These are phyloP conservation scores for Penicillium robsamsonii DNA, from an alignment of 495 filamentous ascomycete species.

Conservation along the genomic window DNA sequence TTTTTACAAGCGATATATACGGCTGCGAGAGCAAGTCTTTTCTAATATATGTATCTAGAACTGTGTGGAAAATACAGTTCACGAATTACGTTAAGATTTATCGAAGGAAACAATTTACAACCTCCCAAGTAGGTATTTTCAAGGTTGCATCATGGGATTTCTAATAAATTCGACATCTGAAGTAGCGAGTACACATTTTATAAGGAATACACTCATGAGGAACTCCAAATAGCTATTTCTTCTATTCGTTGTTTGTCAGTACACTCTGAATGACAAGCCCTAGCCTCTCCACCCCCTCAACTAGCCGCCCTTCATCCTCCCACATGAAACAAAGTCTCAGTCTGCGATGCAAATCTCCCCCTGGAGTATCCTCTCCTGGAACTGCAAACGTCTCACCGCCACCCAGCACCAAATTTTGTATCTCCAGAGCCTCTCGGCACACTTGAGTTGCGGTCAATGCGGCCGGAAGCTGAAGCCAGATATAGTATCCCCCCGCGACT, in stretches of 20 bases:
- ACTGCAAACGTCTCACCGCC: conserved; percentile 60
- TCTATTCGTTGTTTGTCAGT: background rate
- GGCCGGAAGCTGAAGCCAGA: conserved; percentile 60
- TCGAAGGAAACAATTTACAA: background rate
- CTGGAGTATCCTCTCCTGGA: conserved; percentile 37
- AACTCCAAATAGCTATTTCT: background rate
- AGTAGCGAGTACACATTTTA: too few relatives aligned
- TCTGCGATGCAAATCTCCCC: conserved; percentile 35
- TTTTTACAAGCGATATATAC: background rate
- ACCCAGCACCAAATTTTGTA: conserved; percentile 55
- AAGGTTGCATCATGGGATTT: too few relatives aligned
- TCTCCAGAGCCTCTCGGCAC: conserved; percentile 40
- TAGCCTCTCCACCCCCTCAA: conserved; percentile 56
- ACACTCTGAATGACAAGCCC: conserved; percentile 20
- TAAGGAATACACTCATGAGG: too few relatives aligned
- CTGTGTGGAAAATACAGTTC: background rate
- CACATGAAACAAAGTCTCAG: conserved; percentile 62
- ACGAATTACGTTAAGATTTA: background rate
- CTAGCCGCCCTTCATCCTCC: conserved; percentile 58
- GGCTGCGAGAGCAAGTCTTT: background rate
- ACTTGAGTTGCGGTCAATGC: conserved; percentile 42
- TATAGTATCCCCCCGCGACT: conserved; percentile 62
- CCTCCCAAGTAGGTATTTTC: too few relatives aligned
- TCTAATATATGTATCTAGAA: background rate
- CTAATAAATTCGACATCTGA: too few relatives aligned